Evolutionary conservation across 805 yeast species (phyloP).

Genomic region (Candida pseudoglaebosa): DNA sequence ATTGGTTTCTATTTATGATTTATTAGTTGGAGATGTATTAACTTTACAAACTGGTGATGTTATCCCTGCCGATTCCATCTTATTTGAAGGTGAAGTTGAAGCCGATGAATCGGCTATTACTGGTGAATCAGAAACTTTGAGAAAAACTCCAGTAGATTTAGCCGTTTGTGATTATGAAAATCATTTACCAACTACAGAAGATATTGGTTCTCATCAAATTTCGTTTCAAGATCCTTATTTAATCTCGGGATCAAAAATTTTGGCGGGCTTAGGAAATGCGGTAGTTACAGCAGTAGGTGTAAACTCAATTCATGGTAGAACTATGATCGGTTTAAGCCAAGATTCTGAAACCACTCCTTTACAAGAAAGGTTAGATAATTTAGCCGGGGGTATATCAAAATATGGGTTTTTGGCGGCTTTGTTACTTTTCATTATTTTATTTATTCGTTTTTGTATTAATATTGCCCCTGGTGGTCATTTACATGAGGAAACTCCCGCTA

Average conservation of each 20-base stretch:
- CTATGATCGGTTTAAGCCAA: slow-evolving; percentile 72
- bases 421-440: slow-evolving; percentile 72
- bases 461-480: slow-evolving; percentile 51
- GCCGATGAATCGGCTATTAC: slow-evolving; percentile 92
- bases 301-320: slow-evolving; percentile 87
- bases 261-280: slow-evolving; percentile 83
- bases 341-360: slow-evolving; percentile 87
- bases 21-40: slow-evolving; percentile 84
- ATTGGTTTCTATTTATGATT: slow-evolving; percentile 65
- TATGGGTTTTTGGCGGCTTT: slow-evolving; percentile 86
- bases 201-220: slow-evolving; percentile 37
- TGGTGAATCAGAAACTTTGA: slow-evolving; percentile 87
- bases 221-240: slow-evolving; percentile 71
- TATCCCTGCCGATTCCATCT: slow-evolving; percentile 80
- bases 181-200: slow-evolving; percentile 26
- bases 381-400: slow-evolving; percentile 94
- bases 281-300: slow-evolving; percentile 88
- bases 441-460: slow-evolving; percentile 67
- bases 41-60: slow-evolving; percentile 90
- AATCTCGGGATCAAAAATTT: slow-evolving; percentile 85
- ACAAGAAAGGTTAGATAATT: slow-evolving; percentile 71
- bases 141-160: slow-evolving; percentile 54
- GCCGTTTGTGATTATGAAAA: slow-evolving; percentile 31
- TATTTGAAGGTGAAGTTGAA: slow-evolving; percentile 71
- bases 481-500: slow-evolving; percentile 49